Base-by-base conservation (phyloP, 192 early-diverging fungal species). In the Rhizophagus prolifer region DNA sequence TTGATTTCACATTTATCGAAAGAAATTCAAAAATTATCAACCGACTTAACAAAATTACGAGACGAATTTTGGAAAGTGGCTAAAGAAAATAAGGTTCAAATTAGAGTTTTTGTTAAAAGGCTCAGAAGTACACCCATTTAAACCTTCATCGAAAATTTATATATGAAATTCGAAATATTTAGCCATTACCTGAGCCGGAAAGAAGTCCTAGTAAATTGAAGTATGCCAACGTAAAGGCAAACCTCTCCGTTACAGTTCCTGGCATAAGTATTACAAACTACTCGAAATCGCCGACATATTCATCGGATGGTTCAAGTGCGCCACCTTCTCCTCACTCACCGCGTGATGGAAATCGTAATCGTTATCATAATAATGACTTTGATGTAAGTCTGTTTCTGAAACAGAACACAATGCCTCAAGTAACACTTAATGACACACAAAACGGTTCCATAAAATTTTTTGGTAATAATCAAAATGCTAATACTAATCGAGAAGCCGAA, bases 391-490 rank as follows among this genome's bases (percentile, higher is more conserved):
- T 1, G 0, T 34, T 34, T 34, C 8, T 4, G 60, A 63, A 63
- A 63, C 38, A 8, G 41, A 74, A 36, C 13, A 25, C 60, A 4
- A 61, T 36, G 46, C 23, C 72, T 7, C 72, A 38, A 63, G 60
- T 74, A 1, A 74, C 36, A n/a, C 26, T 63, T 16, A 63, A 74
- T 13, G 81, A 84, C 41, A 44, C 41, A 72, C 67, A 68, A 61
- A 71, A 77, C 44, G 89, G 92, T 28, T 88, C 91, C 10, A 95
- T 96, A 79, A 90, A 94, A 65, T 92, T 98, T 12, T 95, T 94
- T 77, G 92, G 94, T 38, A 93, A 95, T 77, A 90, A 54, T 54
- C 50, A 54, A 16, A 54, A 21, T 54, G 16, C 50, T 54, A 54
- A 91, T 19, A 81, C 78, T 16, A 74, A 75, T 19, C 78, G 84